Base-by-base conservation (phyloP, 2,329 filamentous ascomycete genomes). In the Pseudophaeomoniella oleicola region DNA sequence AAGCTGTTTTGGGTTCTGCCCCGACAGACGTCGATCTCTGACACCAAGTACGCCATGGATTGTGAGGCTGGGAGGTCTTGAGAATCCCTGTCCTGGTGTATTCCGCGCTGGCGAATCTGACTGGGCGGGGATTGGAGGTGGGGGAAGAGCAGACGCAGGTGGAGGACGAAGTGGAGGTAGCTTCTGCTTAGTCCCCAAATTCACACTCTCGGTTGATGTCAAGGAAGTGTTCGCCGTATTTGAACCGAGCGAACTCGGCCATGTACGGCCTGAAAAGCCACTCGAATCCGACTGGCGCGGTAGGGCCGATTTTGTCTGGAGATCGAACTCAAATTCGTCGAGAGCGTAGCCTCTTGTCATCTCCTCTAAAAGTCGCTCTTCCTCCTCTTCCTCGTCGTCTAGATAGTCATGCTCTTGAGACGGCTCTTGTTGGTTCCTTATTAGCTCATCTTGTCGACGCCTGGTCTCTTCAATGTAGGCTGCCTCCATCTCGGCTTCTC, bases 271-370 rank as follows among this genome's bases (percentile, higher is more conserved):
- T n/a, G 82, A 86, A 45, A 79, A 71, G 11, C 75, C 75, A 60
- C 81, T 92, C 1, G 83, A 88, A 52, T 84, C 81, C 3, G 85
- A 90, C 50, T 88, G 79, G 40, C 84, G 73, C 19, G 82, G 80
- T 15, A 83, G 56, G 16, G 76, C 69, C 12, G 74, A 78, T 47
- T 79, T 83, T 4, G 70, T 71, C 47, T 75, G 71, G 19, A 78
- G 59, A 37, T 75, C 78, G 51, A 87, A 81, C 39, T 83, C 71
- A 50, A 92, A 92, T 39, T 87, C 81, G 38, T 88, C 83, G 50
- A 90, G 76, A 37, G 78, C 72, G 55, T 86, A 88, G 37, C 81
- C 84, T 44, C 73, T 75, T 0, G 83, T 86, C 71, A 96, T 85
- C 54, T 94, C 85, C 42, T 94, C 88, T 34, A 94, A 58, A 37